Percentiles rank a stretch among this genome's conserved stretches.
These are phyloP conservation scores for Citrus australasica DNA, from an alignment of 345 rosid species.

Conservation along the genomic window DNA sequence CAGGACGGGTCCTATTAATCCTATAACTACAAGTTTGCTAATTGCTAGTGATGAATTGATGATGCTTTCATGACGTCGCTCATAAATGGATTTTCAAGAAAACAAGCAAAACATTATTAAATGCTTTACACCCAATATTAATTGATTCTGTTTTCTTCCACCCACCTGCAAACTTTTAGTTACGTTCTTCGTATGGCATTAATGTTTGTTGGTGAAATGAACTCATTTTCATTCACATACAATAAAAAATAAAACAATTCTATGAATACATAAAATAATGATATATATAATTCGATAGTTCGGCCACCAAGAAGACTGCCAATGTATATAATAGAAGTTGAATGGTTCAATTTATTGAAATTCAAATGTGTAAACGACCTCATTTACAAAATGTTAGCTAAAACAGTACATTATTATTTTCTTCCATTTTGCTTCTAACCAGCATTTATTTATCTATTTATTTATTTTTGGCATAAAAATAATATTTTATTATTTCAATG, in stretches of 20 bases:
- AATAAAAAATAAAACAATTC: too few relatives aligned
- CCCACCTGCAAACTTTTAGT: background rate
- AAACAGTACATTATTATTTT: too few relatives aligned
- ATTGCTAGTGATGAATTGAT: constrained; percentile 3
- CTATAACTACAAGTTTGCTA: background rate
- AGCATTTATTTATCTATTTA: too few relatives aligned
- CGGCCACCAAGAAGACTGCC: background rate
- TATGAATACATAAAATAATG: background rate
- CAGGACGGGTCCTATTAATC: background rate
- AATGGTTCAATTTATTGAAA: too few relatives aligned
- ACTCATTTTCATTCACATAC: background rate
- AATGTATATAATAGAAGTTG: too few relatives aligned
- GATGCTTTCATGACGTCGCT: constrained; percentile 11
- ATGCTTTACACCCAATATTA: background rate
- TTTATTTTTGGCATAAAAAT: too few relatives aligned
- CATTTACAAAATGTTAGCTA: too few relatives aligned
- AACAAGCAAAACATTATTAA: background rate
- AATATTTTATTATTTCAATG: too few relatives aligned
- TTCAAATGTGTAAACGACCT: too few relatives aligned
- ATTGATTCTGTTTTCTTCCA: background rate
- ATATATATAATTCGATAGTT: background rate
- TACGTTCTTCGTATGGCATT: background rate
- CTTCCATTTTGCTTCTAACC: too few relatives aligned
- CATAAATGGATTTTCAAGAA: background rate
- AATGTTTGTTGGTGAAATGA: background rate